A percentile compares a stretch with the other conserved stretches of the same genome.
Conservation (phyloP, 2,329 filamentous ascomycete genomes). For the Cercospora sesami region DNA sequence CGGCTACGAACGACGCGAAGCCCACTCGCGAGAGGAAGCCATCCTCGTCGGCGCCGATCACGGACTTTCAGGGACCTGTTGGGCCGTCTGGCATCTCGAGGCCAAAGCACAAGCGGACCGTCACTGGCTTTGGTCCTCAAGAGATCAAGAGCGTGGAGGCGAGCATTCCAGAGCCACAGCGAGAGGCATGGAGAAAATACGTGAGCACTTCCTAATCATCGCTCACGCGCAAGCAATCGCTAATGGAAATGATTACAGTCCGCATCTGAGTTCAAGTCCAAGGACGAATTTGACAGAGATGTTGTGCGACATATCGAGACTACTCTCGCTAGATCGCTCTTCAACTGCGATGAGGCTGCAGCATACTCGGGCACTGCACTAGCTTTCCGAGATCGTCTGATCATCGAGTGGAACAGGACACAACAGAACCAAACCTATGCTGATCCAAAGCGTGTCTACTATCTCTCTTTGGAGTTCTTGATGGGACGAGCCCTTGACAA, state of each 20-base stretch:
- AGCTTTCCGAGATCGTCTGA: conserved; percentile 87
- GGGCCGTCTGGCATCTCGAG: conserved; percentile 78
- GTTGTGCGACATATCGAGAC: conserved; percentile 95
- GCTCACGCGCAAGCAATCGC: not conserved
- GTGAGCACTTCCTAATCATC: conserved; percentile 43
- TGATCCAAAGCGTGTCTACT: conserved; percentile 94
- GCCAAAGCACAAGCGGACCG: conserved; percentile 96
- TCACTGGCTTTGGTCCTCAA: conserved; percentile 83
- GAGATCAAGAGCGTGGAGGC: conserved; percentile 96
- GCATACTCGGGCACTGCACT: conserved; percentile 89
- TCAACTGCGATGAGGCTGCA: conserved; percentile 94
- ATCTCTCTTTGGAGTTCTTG: conserved; percentile 93
- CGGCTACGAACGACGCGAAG: conserved; percentile 35
- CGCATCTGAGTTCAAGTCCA: conserved; percentile 68
- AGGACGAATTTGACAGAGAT: conserved; percentile 80
- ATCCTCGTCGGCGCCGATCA: conserved; percentile 77
- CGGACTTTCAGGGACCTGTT: conserved; percentile 81
- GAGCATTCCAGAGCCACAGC: conserved; percentile 82
- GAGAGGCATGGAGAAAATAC: conserved; percentile 70
- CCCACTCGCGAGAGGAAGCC: conserved; percentile 71
- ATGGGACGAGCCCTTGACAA: conserved; percentile 98
- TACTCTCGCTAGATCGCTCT: conserved; percentile 89
- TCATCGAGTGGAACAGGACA: conserved; percentile 97
- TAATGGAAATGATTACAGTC: conserved; percentile 47
- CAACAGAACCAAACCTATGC: conserved; percentile 91